A percentile compares a stretch with the other conserved stretches of the same genome.
phyloP scores from a whole-genome alignment of 1,284 basidiomycete genomes.

The Apiotrichum sp. region DNA sequence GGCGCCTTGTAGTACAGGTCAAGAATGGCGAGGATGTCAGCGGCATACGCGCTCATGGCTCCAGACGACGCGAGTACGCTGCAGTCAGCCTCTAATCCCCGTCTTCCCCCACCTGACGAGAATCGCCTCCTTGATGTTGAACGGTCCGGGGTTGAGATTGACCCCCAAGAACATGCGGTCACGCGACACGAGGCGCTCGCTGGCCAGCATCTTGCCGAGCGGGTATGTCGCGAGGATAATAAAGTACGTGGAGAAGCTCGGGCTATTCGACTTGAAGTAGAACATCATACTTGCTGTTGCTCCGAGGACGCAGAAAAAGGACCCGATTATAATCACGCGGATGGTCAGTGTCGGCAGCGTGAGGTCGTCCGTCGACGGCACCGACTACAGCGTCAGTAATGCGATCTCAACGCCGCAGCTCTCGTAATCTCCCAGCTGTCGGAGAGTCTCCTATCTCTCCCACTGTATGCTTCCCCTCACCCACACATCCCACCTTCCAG shows the following conservation, averaged over 20 bases:
- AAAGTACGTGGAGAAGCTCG: constrained; percentile 53
- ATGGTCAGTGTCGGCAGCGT: constrained; percentile 52
- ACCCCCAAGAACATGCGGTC: constrained; percentile 32
- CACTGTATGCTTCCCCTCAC: too few relatives aligned
- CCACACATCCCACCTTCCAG: too few relatives aligned
- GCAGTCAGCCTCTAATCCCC: neutral
- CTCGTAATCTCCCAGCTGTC: too few relatives aligned
- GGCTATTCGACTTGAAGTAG: constrained; percentile 51
- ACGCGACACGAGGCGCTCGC: constrained; percentile 28
- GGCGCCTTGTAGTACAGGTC: constrained; percentile 48
- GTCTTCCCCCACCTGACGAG: constrained; percentile 32
- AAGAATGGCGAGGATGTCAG: constrained; percentile 50
- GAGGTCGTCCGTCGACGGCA: constrained; percentile 53
- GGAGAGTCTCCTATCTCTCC: too few relatives aligned
- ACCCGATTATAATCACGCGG: constrained; percentile 52
- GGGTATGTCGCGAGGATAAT: constrained; percentile 52
- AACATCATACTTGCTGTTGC: constrained; percentile 50
- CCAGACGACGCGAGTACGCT: constrained; percentile 51
- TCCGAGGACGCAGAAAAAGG: constrained; percentile 52
- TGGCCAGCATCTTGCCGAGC: constrained; percentile 46
- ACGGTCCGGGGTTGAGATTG: constrained; percentile 50
- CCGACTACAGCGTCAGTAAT: constrained; percentile 31
- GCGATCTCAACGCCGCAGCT: too few relatives aligned
- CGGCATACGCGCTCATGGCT: constrained; percentile 46
- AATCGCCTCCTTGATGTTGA: constrained; percentile 49